Evolutionary conservation across 108 stramenopile species (phyloP).

Genomic region (Phaeodactylum tricornutum): DNA sequence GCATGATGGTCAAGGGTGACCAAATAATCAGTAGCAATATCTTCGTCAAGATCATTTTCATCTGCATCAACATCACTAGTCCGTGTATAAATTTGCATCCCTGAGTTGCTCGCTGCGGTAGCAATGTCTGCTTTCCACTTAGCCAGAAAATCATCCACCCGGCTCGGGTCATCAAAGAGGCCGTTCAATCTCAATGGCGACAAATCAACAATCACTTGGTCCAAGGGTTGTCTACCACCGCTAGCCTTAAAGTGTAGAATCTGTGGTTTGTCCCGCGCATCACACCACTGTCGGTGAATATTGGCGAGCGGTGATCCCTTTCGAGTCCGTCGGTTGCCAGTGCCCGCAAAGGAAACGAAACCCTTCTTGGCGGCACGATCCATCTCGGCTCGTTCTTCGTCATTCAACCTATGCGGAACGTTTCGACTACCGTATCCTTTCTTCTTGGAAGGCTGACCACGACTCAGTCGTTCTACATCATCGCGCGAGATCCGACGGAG

Average conservation of each 20-base stretch:
- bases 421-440: slow-evolving; percentile 75
- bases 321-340: slow-evolving; percentile 62
- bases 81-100: too few relatives aligned
- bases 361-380: slow-evolving; percentile 73
- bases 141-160: neutral
- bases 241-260: slow-evolving; percentile 57
- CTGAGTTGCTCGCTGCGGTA: slow-evolving; percentile 9
- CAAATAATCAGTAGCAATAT: neutral
- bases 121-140: slow-evolving; percentile 7
- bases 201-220: slow-evolving; percentile 59
- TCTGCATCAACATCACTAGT: slow-evolving; percentile 4
- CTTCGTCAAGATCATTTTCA: slow-evolving; percentile 11
- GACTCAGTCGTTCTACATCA: slow-evolving; percentile 76
- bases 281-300: slow-evolving; percentile 68
- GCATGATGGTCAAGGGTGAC: neutral
- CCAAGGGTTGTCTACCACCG: slow-evolving; percentile 26
- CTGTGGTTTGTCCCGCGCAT: slow-evolving; percentile 57
- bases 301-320: slow-evolving; percentile 75
- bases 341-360: slow-evolving; percentile 59
- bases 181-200: slow-evolving; percentile 57
- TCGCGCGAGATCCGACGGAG: slow-evolving; percentile 5
- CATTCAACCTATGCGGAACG: slow-evolving; percentile 72
- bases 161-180: slow-evolving; percentile 14
- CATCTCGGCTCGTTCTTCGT: slow-evolving; percentile 59
- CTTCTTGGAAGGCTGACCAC: slow-evolving; percentile 76